These are phyloP conservation scores for Kluyveromyces sp. DNA, from an alignment of 1,139 yeast species.

Conservation along the genomic window DNA sequence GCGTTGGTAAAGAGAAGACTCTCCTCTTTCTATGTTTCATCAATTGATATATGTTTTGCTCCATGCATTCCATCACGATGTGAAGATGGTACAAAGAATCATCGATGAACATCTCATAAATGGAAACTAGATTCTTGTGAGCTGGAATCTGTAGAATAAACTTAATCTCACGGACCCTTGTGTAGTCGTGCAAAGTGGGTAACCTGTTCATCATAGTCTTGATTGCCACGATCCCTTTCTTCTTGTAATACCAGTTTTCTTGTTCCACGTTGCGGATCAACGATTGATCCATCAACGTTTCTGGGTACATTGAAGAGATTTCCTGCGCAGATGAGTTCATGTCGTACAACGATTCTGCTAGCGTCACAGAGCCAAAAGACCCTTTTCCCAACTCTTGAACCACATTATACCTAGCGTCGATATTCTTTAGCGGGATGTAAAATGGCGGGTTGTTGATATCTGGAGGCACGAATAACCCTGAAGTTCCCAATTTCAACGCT, in stretches of 20 bases:
- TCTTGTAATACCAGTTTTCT: constrained; percentile 31
- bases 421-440: constrained; percentile 39
- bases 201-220: constrained; percentile 65
- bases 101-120: constrained; percentile 76
- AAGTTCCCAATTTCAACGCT: not conserved
- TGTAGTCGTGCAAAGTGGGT: constrained; percentile 47
- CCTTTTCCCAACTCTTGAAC: constrained; percentile 63
- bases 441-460: constrained; percentile 35
- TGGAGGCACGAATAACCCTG: constrained; percentile 24
- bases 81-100: constrained; percentile 50
- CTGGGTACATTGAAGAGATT: constrained; percentile 19
- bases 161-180: constrained; percentile 62
- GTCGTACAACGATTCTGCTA: constrained; percentile 41
- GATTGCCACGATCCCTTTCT: constrained; percentile 62
- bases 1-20: constrained; percentile 49
- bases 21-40: constrained; percentile 50
- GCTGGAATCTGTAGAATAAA: constrained; percentile 67
- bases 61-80: constrained; percentile 86
- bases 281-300: constrained; percentile 45
- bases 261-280: constrained; percentile 14
- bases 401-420: constrained; percentile 41
- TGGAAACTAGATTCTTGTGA: constrained; percentile 64
- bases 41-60: constrained; percentile 68
- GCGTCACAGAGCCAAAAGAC: constrained; percentile 66
- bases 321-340: constrained; percentile 11